Percentiles rank a stretch among this genome's conserved stretches.
These are phyloP conservation scores for Calonectria henricotiae DNA, from an alignment of 2,329 filamentous ascomycete genomes.

Conservation along the genomic window DNA sequence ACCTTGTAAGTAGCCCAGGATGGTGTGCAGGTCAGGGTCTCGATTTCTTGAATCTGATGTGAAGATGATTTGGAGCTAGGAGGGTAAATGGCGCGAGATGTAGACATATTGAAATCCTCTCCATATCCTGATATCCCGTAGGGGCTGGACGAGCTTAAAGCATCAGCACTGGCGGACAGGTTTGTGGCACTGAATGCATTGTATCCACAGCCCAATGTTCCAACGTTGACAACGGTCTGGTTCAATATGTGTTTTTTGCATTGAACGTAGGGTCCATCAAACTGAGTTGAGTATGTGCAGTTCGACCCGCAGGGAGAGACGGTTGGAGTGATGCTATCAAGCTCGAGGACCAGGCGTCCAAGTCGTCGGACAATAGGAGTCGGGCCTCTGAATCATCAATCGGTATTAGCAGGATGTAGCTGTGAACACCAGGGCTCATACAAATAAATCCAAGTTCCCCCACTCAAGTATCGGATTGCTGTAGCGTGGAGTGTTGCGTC, in stretches of 20 bases:
- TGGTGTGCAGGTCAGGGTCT: neutral
- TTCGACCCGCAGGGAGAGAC: neutral
- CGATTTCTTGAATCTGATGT: neutral
- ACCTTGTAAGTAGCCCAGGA: neutral
- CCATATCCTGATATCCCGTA: neutral
- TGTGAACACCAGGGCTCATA: neutral
- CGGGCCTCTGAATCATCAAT: neutral
- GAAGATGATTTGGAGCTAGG: neutral
- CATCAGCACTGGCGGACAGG: neutral
- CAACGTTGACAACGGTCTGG: neutral
- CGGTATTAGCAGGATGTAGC: neutral
- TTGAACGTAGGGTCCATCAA: neutral
- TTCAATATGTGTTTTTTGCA: neutral
- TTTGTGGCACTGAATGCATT: neutral
- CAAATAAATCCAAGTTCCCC: neutral
- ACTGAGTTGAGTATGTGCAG: slow-evolving; percentile 2
- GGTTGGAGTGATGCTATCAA: neutral
- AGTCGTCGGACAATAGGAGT: neutral
- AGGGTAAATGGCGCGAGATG: neutral
- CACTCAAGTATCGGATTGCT: neutral
- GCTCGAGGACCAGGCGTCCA: neutral
- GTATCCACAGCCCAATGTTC: neutral
- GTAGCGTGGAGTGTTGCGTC: neutral
- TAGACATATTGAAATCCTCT: neutral
- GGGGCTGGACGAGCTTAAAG: neutral